Percentiles rank a stretch among this genome's conserved stretches.
Evolutionary conservation across 2,329 filamentous ascomycete genomes (phyloP).

Genomic region (Paraphoma sp.): DNA sequence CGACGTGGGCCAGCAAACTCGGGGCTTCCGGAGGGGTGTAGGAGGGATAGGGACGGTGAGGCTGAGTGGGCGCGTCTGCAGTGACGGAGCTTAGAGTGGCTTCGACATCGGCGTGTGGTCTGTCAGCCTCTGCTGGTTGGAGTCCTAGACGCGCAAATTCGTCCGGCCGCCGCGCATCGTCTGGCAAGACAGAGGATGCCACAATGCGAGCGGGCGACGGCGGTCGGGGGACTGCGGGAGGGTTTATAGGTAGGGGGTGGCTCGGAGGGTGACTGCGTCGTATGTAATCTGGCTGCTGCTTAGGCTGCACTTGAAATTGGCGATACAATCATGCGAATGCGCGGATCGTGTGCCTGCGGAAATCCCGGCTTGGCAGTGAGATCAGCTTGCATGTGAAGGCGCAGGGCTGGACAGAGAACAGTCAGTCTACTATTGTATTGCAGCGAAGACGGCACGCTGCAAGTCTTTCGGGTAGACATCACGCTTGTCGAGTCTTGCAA

Average conservation of each 20-base stretch:
- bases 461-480: background rate
- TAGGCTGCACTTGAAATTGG: constrained; percentile 29
- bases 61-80: constrained; percentile 24
- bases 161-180: constrained; percentile 45
- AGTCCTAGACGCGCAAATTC: constrained; percentile 34
- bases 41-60: constrained; percentile 15
- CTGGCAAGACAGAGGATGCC: constrained; percentile 38
- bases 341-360: constrained; percentile 21
- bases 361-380: constrained; percentile 27
- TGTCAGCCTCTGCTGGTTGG: constrained; percentile 20
- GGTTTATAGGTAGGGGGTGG: constrained; percentile 1
- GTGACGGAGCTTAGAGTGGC: constrained; percentile 21
- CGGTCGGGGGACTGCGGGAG: constrained; percentile 23
- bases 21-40: constrained; percentile 8
- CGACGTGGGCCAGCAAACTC: constrained; percentile 32
- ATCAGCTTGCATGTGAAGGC: constrained; percentile 28
- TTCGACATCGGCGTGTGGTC: constrained; percentile 32
- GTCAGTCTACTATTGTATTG: background rate
- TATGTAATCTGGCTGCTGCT: constrained; percentile 22
- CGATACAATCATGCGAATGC: constrained; percentile 20
- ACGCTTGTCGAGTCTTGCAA: background rate
- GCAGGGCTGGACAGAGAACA: background rate
- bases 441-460: background rate
- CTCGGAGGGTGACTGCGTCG: constrained; percentile 10
- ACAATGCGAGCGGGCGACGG: constrained; percentile 37